Evolutionary conservation across 371 early-diverging fungal genomes (phyloP), one percentile per base, ranked within the genome.

Genomic region (Mucor sp.): DNA sequence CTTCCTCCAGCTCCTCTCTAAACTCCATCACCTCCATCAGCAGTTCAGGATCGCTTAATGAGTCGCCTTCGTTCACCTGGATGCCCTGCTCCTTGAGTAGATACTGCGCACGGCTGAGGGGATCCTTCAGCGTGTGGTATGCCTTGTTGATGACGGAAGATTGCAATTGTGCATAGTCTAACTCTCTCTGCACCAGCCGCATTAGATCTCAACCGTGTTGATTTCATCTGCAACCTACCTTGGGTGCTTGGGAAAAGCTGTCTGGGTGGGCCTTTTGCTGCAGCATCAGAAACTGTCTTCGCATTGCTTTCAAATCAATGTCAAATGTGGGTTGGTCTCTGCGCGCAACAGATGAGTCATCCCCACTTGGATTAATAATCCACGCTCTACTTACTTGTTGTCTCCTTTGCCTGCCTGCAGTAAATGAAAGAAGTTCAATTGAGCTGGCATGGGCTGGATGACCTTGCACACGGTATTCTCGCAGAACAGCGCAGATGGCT

Each of bases 241-340:
- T 82, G 47, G 83, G 82, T 75, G 85, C 87, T 41, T 87, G 87
- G 6, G 92, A 85, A 64, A 84, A 92, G 35, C 90, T 90, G 74
- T 96, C 97, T 7, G 97, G 97, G 77, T 96, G 97, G 9, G 93
- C 92, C 8, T 76, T 80, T 81, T 93, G 93, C 74, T 96, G 97
- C 55, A 94, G 75, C 47, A 62, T 75, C 30, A 95, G 75, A 72
- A 94, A 96, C 37, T 82, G 80, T 60, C 70, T 79, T 37, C 90
- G 82, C 66, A 96, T 69, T 6, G 76, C 76, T 44, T 77, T 84
- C 33, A 83, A 55, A 72, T 94, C 91, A 21, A 96, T 76, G 66
- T 92, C 88, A 74, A 90, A 96, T 1, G 74, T 74, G 6, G 83
- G 82, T 32, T 80, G 74, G 23, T 78, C 69, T 41, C 90, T 87